A percentile compares a stretch with the other conserved stretches of the same genome.
These are phyloP conservation scores for Cronartium ribicola DNA, from an alignment of 1,284 basidiomycete species.

Conservation along the genomic window DNA sequence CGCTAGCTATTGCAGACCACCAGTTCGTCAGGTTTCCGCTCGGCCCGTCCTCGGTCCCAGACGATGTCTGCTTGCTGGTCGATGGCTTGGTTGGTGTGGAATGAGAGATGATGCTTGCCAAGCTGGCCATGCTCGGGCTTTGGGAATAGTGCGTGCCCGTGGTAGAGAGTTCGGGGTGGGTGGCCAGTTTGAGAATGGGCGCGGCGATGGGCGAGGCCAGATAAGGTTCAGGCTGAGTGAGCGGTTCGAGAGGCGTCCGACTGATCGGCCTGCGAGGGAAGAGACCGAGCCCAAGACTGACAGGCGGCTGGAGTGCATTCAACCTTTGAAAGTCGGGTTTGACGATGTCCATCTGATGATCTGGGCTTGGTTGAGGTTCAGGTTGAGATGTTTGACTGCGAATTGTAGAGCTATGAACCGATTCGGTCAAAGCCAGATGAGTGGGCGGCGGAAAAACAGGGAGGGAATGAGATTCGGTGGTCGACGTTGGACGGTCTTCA, in stretches of 20 bases:
- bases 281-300: conserved; percentile 2
- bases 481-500: not conserved
- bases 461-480: too few species aligned
- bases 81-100: conserved; percentile 11
- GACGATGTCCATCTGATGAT: not conserved
- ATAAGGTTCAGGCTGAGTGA: not conserved
- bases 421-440: too few species aligned
- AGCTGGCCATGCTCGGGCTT: conserved; percentile 3
- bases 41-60: not conserved
- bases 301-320: not conserved
- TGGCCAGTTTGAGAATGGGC: not conserved
- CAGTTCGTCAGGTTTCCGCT: not conserved
- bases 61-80: not conserved
- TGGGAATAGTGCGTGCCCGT: not conserved
- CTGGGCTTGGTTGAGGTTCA: not conserved
- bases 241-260: not conserved
- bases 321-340: not conserved
- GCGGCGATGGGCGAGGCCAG: not conserved
- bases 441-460: too few species aligned
- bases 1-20: not conserved
- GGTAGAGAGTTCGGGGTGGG: conserved; percentile 15
- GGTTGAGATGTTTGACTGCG: not conserved
- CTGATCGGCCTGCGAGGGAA: not conserved
- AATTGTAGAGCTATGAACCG: too few species aligned
- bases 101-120: not conserved